phyloP scores from a whole-genome alignment of 768 basidiomycete species.

The Gyrodon lividus region DNA sequence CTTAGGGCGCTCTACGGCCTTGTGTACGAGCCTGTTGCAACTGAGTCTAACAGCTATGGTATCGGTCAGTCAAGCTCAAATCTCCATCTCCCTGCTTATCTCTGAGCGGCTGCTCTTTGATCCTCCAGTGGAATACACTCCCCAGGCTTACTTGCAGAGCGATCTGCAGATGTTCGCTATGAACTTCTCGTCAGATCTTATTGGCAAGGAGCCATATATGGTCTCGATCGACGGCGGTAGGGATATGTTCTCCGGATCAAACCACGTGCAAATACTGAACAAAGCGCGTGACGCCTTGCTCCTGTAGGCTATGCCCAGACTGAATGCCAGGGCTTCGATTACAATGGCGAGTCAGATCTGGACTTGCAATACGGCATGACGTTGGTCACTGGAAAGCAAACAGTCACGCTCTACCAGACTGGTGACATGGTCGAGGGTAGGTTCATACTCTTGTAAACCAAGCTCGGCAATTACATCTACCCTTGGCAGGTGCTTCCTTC shows the following conservation, averaged over 20 bases:
- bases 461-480: not conserved
- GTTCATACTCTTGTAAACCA: not conserved
- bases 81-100: not conserved
- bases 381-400: slow-evolving; percentile 28
- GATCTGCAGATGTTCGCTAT: slow-evolving; percentile 36
- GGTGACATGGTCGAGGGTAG: slow-evolving; percentile 29
- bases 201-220: slow-evolving; percentile 27
- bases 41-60: slow-evolving; percentile 33
- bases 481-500: slow-evolving; percentile 29
- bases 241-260: not conserved
- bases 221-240: slow-evolving; percentile 38
- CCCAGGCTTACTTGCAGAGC: slow-evolving; percentile 28
- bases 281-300: not conserved
- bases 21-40: slow-evolving; percentile 25
- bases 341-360: slow-evolving; percentile 31
- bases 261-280: not conserved
- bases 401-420: slow-evolving; percentile 33
- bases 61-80: slow-evolving; percentile 22
- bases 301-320: slow-evolving; percentile 29
- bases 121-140: slow-evolving; percentile 33
- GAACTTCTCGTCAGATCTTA: slow-evolving; percentile 17
- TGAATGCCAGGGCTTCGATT: slow-evolving; percentile 4
- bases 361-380: slow-evolving; percentile 35
- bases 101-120: not conserved
- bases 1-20: slow-evolving; percentile 27